Percentiles rank a stretch among this genome's conserved stretches.
Evolutionary conservation across 1,139 yeast genomes (phyloP).

Genomic region (Arxiozyma heterogenica): DNA sequence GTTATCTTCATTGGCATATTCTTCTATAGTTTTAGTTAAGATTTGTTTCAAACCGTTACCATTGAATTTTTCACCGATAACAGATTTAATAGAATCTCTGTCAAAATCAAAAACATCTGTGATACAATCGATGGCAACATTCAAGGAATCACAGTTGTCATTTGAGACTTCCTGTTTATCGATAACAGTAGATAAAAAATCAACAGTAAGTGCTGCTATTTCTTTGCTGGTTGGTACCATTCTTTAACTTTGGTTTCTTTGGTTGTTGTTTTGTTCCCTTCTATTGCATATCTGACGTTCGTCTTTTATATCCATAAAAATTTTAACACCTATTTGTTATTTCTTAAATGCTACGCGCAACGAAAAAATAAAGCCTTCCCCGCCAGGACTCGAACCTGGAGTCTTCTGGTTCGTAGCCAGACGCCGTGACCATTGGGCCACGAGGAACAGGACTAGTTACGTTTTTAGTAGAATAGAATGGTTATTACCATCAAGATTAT

Average conservation of each 20-base stretch:
- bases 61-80: slow-evolving; percentile 35
- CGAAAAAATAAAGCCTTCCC: slow-evolving; percentile 68
- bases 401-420: slow-evolving; percentile 92
- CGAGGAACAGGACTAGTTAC: slow-evolving; percentile 51
- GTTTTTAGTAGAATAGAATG: too few relatives aligned
- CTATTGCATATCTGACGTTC: not conserved
- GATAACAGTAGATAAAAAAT: slow-evolving; percentile 56
- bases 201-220: slow-evolving; percentile 66
- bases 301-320: not conserved
- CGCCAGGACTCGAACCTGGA: slow-evolving; percentile 96
- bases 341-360: too few relatives aligned
- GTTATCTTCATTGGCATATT: slow-evolving; percentile 8
- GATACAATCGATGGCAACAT: slow-evolving; percentile 88
- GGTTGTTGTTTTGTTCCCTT: not conserved
- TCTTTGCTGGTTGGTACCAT: slow-evolving; percentile 42
- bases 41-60: slow-evolving; percentile 41
- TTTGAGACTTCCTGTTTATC: slow-evolving; percentile 56
- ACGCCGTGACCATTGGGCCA: slow-evolving; percentile 93
- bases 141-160: slow-evolving; percentile 85
- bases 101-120: slow-evolving; percentile 77
- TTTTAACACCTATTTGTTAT: not conserved
- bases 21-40: slow-evolving; percentile 18
- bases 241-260: not conserved
- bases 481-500: too few relatives aligned
- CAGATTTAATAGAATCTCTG: slow-evolving; percentile 37